phyloP scores from a whole-genome alignment of 108 stramenopile species.

The Cyclotella distinguenda region DNA sequence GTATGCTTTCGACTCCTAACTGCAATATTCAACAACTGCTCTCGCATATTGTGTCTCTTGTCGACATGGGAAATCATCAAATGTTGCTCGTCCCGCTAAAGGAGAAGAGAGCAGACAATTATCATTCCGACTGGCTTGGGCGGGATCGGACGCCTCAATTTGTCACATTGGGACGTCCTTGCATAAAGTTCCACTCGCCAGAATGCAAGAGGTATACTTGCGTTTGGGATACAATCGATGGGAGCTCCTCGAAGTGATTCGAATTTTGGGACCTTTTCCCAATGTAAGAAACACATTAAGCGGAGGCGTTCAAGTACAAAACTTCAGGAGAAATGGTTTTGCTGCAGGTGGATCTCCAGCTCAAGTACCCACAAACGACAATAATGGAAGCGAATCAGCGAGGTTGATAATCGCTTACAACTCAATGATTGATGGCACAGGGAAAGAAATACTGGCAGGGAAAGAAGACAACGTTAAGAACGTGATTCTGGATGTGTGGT shows the following conservation, averaged over 20 bases:
- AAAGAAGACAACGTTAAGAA: constrained; percentile 61
- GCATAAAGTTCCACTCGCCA: constrained; percentile 86
- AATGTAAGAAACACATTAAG: constrained; percentile 78
- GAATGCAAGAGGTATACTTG: constrained; percentile 81
- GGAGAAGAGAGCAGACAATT: constrained; percentile 13
- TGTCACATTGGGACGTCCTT: constrained; percentile 81
- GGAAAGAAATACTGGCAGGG: constrained; percentile 78
- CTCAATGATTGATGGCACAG: constrained; percentile 84
- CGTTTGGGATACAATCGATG: constrained; percentile 54
- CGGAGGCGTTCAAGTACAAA: constrained; percentile 50
- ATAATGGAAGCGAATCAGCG: constrained; percentile 16
- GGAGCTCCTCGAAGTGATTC: constrained; percentile 80
- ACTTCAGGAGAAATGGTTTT: background rate
- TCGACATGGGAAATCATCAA: constrained; percentile 10
- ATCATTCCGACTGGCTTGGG: constrained; percentile 76
- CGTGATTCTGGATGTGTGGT: constrained; percentile 64
- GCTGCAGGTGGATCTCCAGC: background rate
- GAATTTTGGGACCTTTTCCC: constrained; percentile 86
- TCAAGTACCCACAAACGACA: background rate
- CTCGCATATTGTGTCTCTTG: constrained; percentile 19
- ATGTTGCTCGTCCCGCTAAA: constrained; percentile 19
- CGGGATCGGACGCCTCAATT: constrained; percentile 71
- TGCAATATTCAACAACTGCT: constrained; percentile 23
- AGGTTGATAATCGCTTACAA: constrained; percentile 52
- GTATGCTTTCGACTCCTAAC: constrained; percentile 28